Evolutionary conservation across 1,284 basidiomycete species (phyloP), one percentile per base, ranked within the genome.

Genomic region (Cerrena zonata): DNA sequence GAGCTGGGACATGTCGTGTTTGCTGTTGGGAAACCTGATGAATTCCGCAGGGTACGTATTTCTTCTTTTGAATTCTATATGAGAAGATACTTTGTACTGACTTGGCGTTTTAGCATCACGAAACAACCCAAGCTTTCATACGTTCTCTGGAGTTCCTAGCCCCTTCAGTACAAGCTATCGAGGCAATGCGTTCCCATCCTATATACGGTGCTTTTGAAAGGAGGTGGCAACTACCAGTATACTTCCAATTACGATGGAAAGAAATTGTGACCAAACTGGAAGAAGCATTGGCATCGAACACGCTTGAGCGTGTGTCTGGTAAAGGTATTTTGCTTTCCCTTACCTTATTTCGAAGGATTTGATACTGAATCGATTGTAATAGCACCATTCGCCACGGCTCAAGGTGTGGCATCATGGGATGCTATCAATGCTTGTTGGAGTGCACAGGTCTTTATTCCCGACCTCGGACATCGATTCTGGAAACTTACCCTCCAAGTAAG

Each of bases 241-340:
- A 99, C 65, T 98, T 96, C 68, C 95, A 99, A 65, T 74, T 99
- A 56, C 80, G 94, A 18, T 95, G 94, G 87, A 95, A 97, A 65
- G 94, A 96, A 61, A 89, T 96, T 48, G 83, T 95, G 1, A 69
- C 76, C 0, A 76, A 75, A 41, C 69, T 94, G 13, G 94, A 97
- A 68, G 80, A 84, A 7, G 69, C 71, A 1, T 69, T 95, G 22
- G 64, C 68, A 11, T 62, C 61, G n/a, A 66, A 71, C 18, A 69
- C 68, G 45, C 62, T 82, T 23, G 76, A 77, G 41, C 65, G 71
- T 7, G 65, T 62, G 39, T 60, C 65, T 4, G 62, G 57, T 39
- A 73, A 69, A 66, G 72, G 77, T 79, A 45, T n/a, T n/a, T n/a
- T n/a, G n/a, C 11, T 61, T 53, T 47, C n/a, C n/a, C n/a, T n/a